These are phyloP conservation scores for Pseudogymnoascus pannorum DNA, from an alignment of 2,329 filamentous ascomycete species.

Conservation along the genomic window DNA sequence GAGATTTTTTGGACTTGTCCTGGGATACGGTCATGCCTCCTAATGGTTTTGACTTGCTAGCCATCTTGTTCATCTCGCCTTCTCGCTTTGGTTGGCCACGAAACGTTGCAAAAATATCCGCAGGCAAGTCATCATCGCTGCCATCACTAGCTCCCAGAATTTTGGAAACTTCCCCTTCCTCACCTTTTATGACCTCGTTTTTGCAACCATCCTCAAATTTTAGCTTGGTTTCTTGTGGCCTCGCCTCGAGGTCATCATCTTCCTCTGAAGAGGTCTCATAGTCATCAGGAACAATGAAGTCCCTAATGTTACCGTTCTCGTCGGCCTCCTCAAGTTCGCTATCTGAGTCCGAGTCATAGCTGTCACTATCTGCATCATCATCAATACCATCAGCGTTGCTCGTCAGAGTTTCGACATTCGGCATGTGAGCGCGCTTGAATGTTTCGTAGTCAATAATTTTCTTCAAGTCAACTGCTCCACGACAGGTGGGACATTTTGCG, in stretches of 20 bases:
- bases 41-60: background rate
- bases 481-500: conserved; percentile 65
- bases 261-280: conserved; percentile 27
- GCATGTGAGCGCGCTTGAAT: conserved; percentile 68
- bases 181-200: background rate
- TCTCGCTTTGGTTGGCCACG: conserved; percentile 10
- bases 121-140: conserved; percentile 3
- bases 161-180: background rate
- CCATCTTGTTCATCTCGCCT: background rate
- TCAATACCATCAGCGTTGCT: conserved; percentile 19
- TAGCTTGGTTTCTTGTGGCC: background rate
- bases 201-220: background rate
- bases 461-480: conserved; percentile 56
- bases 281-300: conserved; percentile 49
- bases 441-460: conserved; percentile 66
- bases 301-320: conserved; percentile 39
- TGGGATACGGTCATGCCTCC: background rate
- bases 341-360: conserved; percentile 30
- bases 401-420: conserved; percentile 36
- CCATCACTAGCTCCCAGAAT: background rate
- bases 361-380: conserved; percentile 24
- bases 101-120: background rate
- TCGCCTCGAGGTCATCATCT: conserved; percentile 16
- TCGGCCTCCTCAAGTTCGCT: conserved; percentile 34
- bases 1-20: background rate